Conservation (phyloP, 495 filamentous ascomycete species). For the Penicillium salamii region DNA sequence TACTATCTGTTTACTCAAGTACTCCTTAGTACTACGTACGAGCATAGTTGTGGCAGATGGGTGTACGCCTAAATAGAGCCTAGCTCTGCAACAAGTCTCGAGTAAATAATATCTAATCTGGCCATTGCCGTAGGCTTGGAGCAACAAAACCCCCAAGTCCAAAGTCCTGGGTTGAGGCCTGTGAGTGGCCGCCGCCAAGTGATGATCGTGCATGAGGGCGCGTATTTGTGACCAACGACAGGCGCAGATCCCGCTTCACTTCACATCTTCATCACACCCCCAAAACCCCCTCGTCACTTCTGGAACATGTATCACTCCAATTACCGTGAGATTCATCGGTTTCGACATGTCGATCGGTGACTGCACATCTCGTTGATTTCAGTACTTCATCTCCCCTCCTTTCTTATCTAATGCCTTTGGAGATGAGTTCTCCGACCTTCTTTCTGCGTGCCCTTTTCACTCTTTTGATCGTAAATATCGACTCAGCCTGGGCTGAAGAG, state of each 20-base stretch:
- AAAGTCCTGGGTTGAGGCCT: not conserved
- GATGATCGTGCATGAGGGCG: conserved; percentile 31
- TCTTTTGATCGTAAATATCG: conserved; percentile 11
- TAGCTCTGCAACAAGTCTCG: too few relatives aligned
- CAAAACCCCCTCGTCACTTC: conserved; percentile 21
- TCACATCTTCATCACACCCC: conserved; percentile 28
- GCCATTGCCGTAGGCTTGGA: too few relatives aligned
- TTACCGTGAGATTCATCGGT: conserved; percentile 17
- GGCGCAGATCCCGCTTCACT: conserved; percentile 6
- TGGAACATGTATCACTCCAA: conserved; percentile 19
- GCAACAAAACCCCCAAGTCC: too few relatives aligned
- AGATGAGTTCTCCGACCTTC: conserved; percentile 17
- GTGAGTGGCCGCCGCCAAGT: conserved; percentile 24
- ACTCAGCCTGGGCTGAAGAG: conserved; percentile 6
- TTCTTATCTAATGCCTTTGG: conserved; percentile 17
- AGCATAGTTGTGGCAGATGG: too few relatives aligned
- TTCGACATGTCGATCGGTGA: conserved; percentile 27
- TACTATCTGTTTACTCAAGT: too few relatives aligned
- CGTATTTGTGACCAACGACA: conserved; percentile 36
- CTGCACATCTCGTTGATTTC: conserved; percentile 13
- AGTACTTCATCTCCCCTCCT: conserved; percentile 6
- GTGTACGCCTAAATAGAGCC: too few relatives aligned
- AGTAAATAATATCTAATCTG: too few relatives aligned
- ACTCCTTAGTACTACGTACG: too few relatives aligned
- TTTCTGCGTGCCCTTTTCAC: conserved; percentile 7